phyloP scores from a whole-genome alignment of 2,329 filamentous ascomycete species.

The Coniochaeta pulveracea region DNA sequence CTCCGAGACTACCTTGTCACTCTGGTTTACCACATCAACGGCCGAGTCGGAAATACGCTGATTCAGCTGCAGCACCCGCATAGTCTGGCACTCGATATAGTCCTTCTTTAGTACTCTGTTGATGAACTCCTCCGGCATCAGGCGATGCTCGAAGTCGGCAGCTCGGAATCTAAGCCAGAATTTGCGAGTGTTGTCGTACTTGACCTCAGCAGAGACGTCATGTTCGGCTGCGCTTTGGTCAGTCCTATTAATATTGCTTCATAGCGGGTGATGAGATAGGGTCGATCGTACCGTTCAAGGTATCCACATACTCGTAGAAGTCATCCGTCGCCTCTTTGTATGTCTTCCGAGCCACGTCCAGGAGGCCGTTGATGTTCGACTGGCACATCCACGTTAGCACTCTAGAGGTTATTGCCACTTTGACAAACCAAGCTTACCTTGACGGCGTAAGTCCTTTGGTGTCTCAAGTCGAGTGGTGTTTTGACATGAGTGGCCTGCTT shows the following conservation, averaged over 20 bases:
- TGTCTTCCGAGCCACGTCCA: slow-evolving; percentile 79
- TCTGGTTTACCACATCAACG: slow-evolving; percentile 73
- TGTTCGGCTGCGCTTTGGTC: slow-evolving; percentile 35
- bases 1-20: slow-evolving; percentile 62
- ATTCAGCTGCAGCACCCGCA: slow-evolving; percentile 74
- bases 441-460: slow-evolving; percentile 84
- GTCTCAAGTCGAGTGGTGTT: slow-evolving; percentile 72
- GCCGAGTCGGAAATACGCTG: slow-evolving; percentile 68
- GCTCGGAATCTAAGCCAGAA: slow-evolving; percentile 65
- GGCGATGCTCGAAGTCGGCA: slow-evolving; percentile 36
- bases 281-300: slow-evolving; percentile 2
- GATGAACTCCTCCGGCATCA: slow-evolving; percentile 60
- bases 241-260: slow-evolving; percentile 48
- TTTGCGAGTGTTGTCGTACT: slow-evolving; percentile 65
- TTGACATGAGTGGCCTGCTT: slow-evolving; percentile 69
- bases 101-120: slow-evolving; percentile 64
- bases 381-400: slow-evolving; percentile 22
- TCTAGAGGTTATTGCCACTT: neutral
- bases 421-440: slow-evolving; percentile 35
- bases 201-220: slow-evolving; percentile 52
- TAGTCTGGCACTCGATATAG: slow-evolving; percentile 77
- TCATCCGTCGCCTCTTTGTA: slow-evolving; percentile 84
- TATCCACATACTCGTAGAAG: slow-evolving; percentile 46
- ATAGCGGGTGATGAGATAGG: slow-evolving; percentile 5
- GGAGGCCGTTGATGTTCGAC: slow-evolving; percentile 71